Conservation (phyloP, 169 alveolate species). For the Eimeria sp. region DNA sequence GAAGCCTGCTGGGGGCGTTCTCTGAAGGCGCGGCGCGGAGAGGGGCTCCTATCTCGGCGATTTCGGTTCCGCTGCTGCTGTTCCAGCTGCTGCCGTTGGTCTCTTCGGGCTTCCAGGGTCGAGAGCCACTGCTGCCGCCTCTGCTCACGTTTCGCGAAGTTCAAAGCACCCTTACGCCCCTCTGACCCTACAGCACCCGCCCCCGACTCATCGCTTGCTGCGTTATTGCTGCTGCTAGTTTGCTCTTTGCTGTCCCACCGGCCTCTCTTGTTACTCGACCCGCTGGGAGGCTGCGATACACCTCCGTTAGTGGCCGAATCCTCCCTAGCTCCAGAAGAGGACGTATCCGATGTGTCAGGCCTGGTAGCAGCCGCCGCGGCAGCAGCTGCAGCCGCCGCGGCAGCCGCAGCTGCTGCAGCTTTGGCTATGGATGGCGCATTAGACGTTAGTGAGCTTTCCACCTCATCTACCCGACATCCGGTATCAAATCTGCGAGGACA, state of each 20-base stretch:
- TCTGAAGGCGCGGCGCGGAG: conserved; percentile 68
- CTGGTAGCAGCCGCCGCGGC: conserved; percentile 46
- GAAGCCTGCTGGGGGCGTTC: conserved; percentile 56
- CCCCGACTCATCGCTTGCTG: conserved; percentile 38
- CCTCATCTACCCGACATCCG: conserved; percentile 38
- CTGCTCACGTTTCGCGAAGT: conserved; percentile 78
- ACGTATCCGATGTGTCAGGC: conserved; percentile 7
- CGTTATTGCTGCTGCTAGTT: background rate
- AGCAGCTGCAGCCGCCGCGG: conserved; percentile 39
- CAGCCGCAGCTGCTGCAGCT: conserved; percentile 75
- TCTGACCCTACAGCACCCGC: background rate
- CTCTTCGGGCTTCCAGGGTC: conserved; percentile 77
- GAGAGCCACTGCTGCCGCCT: conserved; percentile 75
- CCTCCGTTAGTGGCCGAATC: background rate
- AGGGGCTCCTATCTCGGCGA: conserved; percentile 65
- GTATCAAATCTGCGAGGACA: conserved; percentile 52
- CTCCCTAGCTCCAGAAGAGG: conserved; percentile 13
- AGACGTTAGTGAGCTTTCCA: background rate
- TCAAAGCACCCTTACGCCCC: conserved; percentile 39
- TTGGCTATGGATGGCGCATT: conserved; percentile 47
- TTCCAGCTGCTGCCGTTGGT: conserved; percentile 54
- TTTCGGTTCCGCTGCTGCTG: conserved; percentile 43
- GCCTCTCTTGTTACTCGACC: conserved; percentile 61
- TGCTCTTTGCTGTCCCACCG: conserved; percentile 78
- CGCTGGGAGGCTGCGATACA: conserved; percentile 2